phyloP scores from a whole-genome alignment of 2,329 filamentous ascomycete genomes.

The Cercospora sp. region DNA sequence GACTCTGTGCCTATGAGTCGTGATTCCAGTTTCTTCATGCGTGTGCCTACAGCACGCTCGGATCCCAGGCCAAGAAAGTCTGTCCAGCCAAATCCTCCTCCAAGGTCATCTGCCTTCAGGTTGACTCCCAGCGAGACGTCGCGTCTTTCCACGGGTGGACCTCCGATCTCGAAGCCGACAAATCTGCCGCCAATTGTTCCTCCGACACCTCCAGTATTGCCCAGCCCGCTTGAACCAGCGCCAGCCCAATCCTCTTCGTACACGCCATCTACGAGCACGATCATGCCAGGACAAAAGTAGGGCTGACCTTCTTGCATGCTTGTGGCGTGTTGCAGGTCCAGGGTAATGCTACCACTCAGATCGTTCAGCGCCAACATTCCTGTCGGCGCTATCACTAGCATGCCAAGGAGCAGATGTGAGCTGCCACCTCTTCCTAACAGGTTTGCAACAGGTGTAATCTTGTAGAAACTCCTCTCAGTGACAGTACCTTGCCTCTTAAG shows the following conservation, averaged over 20 bases:
- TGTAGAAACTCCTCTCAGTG: conserved; percentile 70
- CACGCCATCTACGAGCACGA: conserved; percentile 90
- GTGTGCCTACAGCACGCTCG: conserved; percentile 75
- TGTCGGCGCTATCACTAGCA: conserved; percentile 77
- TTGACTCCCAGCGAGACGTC: conserved; percentile 72
- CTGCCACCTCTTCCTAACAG: conserved; percentile 76
- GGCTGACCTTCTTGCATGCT: conserved; percentile 75
- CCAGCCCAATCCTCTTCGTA: conserved; percentile 89
- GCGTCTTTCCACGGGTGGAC: conserved; percentile 85
- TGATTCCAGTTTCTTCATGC: conserved; percentile 79
- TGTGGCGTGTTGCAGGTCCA: conserved; percentile 79
- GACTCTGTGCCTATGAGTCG: conserved; percentile 55
- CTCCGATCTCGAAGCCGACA: conserved; percentile 84
- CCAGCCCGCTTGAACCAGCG: conserved; percentile 57
- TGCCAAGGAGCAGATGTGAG: conserved; percentile 81
- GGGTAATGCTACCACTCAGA: conserved; percentile 78
- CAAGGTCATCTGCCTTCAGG: conserved; percentile 56
- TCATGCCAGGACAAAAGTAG: conserved; percentile 95
- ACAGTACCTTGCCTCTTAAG: conserved; percentile 44
- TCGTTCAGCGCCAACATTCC: conserved; percentile 83
- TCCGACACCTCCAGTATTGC: conserved; percentile 77
- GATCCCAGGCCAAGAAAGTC: conserved; percentile 92
- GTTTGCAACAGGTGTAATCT: conserved; percentile 81
- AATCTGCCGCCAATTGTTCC: conserved; percentile 92
- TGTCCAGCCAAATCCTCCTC: conserved; percentile 91